Evolutionary conservation across 176 grass and related monocot genomes (phyloP), one percentile per base, ranked within the genome.

Genomic region (Zoysia pacifica): DNA sequence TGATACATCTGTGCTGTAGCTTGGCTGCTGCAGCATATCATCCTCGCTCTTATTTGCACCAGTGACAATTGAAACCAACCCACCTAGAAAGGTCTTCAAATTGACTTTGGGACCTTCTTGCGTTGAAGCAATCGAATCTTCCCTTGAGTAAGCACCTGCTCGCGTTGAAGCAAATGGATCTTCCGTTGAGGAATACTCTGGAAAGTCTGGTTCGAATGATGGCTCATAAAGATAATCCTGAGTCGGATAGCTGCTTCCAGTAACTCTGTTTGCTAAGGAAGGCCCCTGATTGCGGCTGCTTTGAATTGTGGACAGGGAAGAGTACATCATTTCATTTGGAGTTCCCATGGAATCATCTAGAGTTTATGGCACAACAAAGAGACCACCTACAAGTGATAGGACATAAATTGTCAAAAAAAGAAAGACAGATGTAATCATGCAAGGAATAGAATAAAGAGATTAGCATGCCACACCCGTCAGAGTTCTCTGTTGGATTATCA

Each of bases 41-140:
- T 12, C 85, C 41, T 52, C 60, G 1, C 56, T 64, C 54, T 86
- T 91, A 48, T 56, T 89, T 71, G 67, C 41, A 10, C 92, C 79
- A 0, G 75, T 76, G 15, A 95, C 75, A 35, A 95, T 95, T 6
- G 92, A 77, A 41, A 79, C 77, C 18, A 99, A 51, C 15, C 96
- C 96, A 56, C 82, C 69, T 36, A 93, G 61, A 37, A 95, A 86
- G 69, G 83, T 86, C 85, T 92, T 91, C 67, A 95, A 56, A 61
- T 93, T 95, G 48, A 99, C 89, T 81, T 87, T 78, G 75, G 84
- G 79, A 38, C 75, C 77, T 59, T 73, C 67, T 62, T 9, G 61
- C 40, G 83, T 12, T 62, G 82, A 15, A 20, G 65, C 48, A 2
- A 84, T 74, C 0, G 73, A 52, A 10, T 93, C 83, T 44, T 79